Conservation (phyloP, 2,329 filamentous ascomycete genomes). For the Sporothrix luriei region DNA sequence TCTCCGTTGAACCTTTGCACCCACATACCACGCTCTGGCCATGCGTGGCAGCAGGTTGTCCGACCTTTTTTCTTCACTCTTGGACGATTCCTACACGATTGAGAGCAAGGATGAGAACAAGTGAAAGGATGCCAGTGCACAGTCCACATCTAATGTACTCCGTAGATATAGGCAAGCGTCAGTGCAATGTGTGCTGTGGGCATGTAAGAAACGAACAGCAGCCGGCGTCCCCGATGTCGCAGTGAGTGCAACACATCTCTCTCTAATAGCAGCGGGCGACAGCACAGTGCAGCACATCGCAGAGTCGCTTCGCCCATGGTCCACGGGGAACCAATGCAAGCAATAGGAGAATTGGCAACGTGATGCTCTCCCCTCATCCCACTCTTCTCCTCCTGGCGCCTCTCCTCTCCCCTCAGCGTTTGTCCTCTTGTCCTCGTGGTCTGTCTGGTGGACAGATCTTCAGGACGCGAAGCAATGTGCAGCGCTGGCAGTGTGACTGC, state of each 20-base stretch:
- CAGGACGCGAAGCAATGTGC: background rate
- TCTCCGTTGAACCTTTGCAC: background rate
- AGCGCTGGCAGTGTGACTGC: background rate
- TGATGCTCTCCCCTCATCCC: background rate
- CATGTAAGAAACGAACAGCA: background rate
- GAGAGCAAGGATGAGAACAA: too few relatives aligned
- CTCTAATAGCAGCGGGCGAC: background rate
- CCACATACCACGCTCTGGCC: too few relatives aligned
- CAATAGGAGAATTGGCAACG: conserved; percentile 12
- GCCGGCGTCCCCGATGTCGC: conserved; percentile 30
- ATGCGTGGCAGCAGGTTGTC: too few relatives aligned
- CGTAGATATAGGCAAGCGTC: background rate
- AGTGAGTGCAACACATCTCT: background rate
- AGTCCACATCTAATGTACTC: background rate
- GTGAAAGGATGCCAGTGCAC: too few relatives aligned
- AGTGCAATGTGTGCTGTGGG: background rate
- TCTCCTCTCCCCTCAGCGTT: background rate
- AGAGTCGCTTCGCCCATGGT: background rate
- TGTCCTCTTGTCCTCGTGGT: conserved; percentile 7
- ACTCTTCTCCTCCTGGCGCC: background rate
- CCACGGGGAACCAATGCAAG: conserved; percentile 8
- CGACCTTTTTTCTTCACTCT: background rate
- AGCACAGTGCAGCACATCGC: background rate
- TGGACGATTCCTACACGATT: too few relatives aligned
- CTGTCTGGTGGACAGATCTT: background rate